Percentiles rank a stretch among this genome's conserved stretches.
These are phyloP conservation scores for Cladosporium sp. DNA, from an alignment of 2,329 filamentous ascomycete genomes.

Conservation along the genomic window DNA sequence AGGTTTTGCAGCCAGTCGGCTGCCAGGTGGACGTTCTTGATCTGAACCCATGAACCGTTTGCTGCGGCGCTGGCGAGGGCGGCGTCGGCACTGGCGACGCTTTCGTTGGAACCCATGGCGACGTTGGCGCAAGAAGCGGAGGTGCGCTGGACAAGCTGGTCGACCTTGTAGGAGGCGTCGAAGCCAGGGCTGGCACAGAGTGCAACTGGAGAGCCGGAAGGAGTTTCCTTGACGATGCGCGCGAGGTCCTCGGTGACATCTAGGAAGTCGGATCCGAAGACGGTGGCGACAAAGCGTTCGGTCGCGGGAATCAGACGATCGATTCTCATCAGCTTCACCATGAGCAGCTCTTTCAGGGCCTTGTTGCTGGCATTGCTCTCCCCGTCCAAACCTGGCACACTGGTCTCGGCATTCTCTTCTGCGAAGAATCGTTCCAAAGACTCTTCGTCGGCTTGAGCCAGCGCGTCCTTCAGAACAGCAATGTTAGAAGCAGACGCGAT, in stretches of 20 bases:
- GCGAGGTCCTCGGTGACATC: conserved; percentile 82
- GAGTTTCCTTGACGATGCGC: conserved; percentile 78
- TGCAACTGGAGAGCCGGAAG: conserved; percentile 77
- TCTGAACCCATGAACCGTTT: conserved; percentile 87
- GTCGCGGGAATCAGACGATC: conserved; percentile 91
- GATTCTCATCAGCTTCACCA: conserved; percentile 91
- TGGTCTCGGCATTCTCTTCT: conserved; percentile 82
- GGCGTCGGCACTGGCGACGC: conserved; percentile 86
- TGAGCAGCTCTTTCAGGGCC: conserved; percentile 73
- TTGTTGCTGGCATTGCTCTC: conserved; percentile 54
- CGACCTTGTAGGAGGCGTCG: conserved; percentile 98
- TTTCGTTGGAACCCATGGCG: conserved; percentile 97
- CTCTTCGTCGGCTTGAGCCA: conserved; percentile 57
- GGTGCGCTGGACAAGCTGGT: conserved; percentile 82
- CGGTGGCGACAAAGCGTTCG: conserved; percentile 79
- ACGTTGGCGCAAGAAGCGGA: conserved; percentile 87
- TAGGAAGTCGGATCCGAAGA: conserved; percentile 79
- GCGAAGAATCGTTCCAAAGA: conserved; percentile 78
- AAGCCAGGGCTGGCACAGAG: conserved; percentile 94
- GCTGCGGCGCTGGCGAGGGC: conserved; percentile 90
- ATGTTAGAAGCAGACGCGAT: conserved; percentile 66
- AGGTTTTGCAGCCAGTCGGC: conserved; percentile 95
- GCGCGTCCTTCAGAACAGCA: conserved; percentile 64
- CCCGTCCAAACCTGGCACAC: conserved; percentile 72
- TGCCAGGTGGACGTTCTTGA: conserved; percentile 98